Evolutionary conservation across 768 basidiomycete genomes (phyloP).

Genomic region (Mycena chlorophos): DNA sequence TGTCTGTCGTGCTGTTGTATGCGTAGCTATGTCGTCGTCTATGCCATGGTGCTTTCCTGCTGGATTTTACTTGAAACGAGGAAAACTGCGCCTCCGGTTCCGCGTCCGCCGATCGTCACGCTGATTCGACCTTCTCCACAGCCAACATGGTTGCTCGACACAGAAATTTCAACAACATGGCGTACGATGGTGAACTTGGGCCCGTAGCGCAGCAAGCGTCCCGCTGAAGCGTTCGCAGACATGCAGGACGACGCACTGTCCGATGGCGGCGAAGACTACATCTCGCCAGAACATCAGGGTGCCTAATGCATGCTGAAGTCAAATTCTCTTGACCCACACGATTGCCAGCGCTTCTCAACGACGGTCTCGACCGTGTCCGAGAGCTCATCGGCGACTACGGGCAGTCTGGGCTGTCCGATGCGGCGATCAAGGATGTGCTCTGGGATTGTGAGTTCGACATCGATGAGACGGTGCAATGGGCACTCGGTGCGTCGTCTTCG

Average conservation of each 20-base stretch:
- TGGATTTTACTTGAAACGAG: no score
- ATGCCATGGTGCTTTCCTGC: not conserved
- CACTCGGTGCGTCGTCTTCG: slow-evolving; percentile 58
- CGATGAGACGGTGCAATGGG: slow-evolving; percentile 71
- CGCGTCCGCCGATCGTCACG: no score
- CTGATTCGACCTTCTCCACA: no score
- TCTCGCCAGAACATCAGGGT: slow-evolving; percentile 87
- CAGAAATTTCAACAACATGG: slow-evolving; percentile 82
- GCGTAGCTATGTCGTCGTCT: slow-evolving; percentile 30
- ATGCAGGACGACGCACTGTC: slow-evolving; percentile 80
- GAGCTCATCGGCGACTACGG: slow-evolving; percentile 65
- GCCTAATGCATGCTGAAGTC: slow-evolving; percentile 8
- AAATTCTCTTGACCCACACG: slow-evolving; percentile 16
- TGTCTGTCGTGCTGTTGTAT: slow-evolving; percentile 40
- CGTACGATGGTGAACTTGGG: slow-evolving; percentile 59
- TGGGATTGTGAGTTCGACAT: slow-evolving; percentile 91
- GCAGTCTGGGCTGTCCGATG: slow-evolving; percentile 68
- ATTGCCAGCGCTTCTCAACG: slow-evolving; percentile 61
- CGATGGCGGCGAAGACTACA: slow-evolving; percentile 75
- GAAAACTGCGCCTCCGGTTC: no score
- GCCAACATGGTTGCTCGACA: slow-evolving; percentile 80
- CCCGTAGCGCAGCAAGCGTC: not conserved
- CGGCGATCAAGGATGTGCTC: slow-evolving; percentile 72
- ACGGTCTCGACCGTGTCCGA: slow-evolving; percentile 69
- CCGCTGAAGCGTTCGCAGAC: slow-evolving; percentile 46